Evolutionary conservation across 108 stramenopile genomes (phyloP).

Genomic region (Fistulifera pelliculosa): DNA sequence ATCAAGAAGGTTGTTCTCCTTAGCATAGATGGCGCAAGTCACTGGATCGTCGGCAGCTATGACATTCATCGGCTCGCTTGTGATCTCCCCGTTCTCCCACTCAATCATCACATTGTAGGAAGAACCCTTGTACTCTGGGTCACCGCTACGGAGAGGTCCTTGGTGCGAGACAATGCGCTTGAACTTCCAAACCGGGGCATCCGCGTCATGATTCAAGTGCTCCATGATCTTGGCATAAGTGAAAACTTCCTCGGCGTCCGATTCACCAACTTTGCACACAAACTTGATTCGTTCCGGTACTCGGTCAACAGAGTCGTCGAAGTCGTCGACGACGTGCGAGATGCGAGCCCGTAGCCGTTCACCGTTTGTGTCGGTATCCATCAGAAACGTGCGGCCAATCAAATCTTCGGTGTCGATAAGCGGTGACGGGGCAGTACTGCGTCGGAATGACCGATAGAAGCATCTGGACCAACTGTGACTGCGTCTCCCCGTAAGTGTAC

Average conservation of each 20-base stretch:
- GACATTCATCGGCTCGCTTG: constrained; percentile 18
- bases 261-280: background rate
- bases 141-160: constrained; percentile 11
- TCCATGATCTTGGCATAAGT: background rate
- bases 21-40: constrained; percentile 25
- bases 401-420: background rate
- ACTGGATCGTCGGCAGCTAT: constrained; percentile 24
- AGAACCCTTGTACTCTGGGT: constrained; percentile 17
- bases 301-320: background rate
- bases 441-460: too few species aligned
- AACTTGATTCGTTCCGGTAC: constrained; percentile 2
- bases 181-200: constrained; percentile 3
- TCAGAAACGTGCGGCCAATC: constrained; percentile 7
- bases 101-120: constrained; percentile 25
- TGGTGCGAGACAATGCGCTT: constrained; percentile 2
- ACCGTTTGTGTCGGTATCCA: background rate
- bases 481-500: too few species aligned
- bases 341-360: background rate
- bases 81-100: constrained; percentile 21
- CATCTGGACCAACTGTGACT: too few species aligned
- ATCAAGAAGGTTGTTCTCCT: constrained; percentile 21
- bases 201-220: background rate
- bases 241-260: constrained; percentile 1
- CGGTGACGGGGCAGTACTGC: too few species aligned
- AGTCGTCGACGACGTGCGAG: background rate